These are phyloP conservation scores for Glebionis coronaria DNA, from an alignment of 129 eudicot species.

Conservation along the genomic window DNA sequence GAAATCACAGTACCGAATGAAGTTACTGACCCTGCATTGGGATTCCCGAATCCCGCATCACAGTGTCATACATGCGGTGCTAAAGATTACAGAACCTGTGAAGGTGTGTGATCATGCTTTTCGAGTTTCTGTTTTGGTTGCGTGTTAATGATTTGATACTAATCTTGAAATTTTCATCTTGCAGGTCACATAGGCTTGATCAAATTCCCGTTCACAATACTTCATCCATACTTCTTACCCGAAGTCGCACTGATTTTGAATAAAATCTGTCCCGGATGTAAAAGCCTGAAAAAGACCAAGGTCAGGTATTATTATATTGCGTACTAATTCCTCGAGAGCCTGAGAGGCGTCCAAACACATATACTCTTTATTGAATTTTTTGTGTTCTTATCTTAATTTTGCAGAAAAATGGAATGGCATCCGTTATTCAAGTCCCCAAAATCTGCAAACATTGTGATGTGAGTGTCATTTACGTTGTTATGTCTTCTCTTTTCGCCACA, in stretches of 20 bases:
- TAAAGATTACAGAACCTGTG: slow-evolving; percentile 54
- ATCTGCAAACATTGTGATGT: slow-evolving; percentile 81
- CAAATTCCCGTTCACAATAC: slow-evolving; percentile 61
- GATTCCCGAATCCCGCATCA: slow-evolving; percentile 62
- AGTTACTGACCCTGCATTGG: slow-evolving; percentile 78
- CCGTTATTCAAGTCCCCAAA: slow-evolving; percentile 24
- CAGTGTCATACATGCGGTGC: slow-evolving; percentile 89
- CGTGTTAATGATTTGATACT: slow-evolving; percentile 8
- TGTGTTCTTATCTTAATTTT: slow-evolving; percentile 20
- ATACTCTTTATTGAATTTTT: slow-evolving; percentile 5
- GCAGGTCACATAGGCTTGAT: slow-evolving; percentile 89
- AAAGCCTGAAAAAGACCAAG: slow-evolving; percentile 55
- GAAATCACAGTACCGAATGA: slow-evolving; percentile 48
- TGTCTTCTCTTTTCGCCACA: slow-evolving; percentile 5
- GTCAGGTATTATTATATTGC: slow-evolving; percentile 57
- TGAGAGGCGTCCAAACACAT: not conserved
- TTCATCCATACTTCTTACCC: slow-evolving; percentile 71
- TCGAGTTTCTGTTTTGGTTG: not conserved
- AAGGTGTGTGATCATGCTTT: slow-evolving; percentile 44
- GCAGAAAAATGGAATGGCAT: slow-evolving; percentile 38
- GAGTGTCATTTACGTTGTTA: slow-evolving; percentile 34
- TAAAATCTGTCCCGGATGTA: slow-evolving; percentile 86
- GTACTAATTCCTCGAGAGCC: not conserved
- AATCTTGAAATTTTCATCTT: slow-evolving; percentile 6
- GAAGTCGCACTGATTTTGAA: slow-evolving; percentile 75